phyloP scores from a whole-genome alignment of 345 rosid genomes.

The Cardamine occulta region DNA sequence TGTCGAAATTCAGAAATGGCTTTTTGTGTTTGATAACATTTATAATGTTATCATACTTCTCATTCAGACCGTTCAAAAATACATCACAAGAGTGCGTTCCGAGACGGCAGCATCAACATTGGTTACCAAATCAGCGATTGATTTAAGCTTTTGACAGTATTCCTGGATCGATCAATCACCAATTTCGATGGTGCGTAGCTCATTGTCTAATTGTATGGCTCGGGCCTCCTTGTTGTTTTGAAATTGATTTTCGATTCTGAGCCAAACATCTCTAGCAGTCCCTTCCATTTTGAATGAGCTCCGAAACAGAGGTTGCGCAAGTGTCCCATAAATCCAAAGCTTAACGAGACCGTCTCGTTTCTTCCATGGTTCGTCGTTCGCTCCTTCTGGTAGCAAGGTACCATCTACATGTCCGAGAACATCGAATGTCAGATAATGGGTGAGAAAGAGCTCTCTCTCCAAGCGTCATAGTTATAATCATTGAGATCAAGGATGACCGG shows the following conservation, averaged over 20 bases:
- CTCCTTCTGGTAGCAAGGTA: accelerated
- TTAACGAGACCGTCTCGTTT: not conserved
- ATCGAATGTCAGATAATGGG: not conserved
- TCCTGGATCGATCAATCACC: not conserved
- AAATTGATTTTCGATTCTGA: not conserved
- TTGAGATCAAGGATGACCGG: too few species aligned
- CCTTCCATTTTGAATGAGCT: not conserved
- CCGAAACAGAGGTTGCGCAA: not conserved
- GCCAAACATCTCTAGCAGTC: too few species aligned
- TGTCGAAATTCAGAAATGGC: not conserved
- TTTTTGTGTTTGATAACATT: not conserved
- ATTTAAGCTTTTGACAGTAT: not conserved
- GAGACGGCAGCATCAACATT: not conserved
- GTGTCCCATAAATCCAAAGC: not conserved
- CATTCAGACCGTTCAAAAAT: not conserved
- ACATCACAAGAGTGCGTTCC: not conserved
- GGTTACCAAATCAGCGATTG: not conserved
- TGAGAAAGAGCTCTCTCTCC: too few species aligned
- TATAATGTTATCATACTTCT: not conserved
- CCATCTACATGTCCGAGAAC: not conserved
- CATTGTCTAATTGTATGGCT: not conserved
- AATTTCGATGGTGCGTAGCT: accelerated
- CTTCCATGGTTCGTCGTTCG: not conserved
- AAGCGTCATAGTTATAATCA: too few species aligned
- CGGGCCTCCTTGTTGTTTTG: not conserved